Evolutionary conservation across 2,329 filamentous ascomycete species (phyloP).

Genomic region (Diplodia intermedia): DNA sequence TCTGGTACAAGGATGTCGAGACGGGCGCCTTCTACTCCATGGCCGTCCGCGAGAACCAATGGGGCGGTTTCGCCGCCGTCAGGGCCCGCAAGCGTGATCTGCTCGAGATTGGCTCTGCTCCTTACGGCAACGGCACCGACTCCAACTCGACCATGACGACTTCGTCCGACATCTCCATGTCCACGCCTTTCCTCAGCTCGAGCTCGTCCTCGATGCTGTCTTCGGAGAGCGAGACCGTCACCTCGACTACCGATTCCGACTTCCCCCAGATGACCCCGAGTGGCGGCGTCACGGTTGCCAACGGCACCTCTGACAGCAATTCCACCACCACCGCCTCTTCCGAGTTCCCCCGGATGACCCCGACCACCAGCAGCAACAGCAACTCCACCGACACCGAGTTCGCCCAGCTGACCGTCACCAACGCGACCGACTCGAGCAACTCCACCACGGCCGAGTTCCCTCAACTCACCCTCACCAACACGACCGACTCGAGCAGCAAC

Average conservation of each 20-base stretch:
- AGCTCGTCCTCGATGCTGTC: no score
- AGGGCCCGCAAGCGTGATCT: not conserved
- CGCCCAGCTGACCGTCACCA: not conserved
- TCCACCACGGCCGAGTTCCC: not conserved
- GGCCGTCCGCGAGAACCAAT: conserved; percentile 4
- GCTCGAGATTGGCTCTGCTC: not conserved
- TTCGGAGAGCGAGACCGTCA: not conserved
- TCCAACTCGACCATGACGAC: not conserved
- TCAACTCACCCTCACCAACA: not conserved
- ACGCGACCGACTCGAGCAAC: not conserved
- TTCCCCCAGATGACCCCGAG: conserved; percentile 3
- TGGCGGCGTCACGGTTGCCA: not conserved
- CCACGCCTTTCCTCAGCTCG: not conserved
- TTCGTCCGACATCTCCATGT: not conserved
- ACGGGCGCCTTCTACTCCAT: conserved; percentile 17
- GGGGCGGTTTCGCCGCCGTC: not conserved
- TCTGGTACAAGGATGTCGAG: conserved; percentile 23
- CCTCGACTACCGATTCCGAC: not conserved
- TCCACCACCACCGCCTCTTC: not conserved
- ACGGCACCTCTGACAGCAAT: not conserved
- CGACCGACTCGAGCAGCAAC: not conserved
- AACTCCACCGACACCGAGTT: not conserved
- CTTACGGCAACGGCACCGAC: conserved; percentile 11
- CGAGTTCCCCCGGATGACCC: not conserved
- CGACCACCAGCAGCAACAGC: not conserved